Conservation (phyloP, 2,329 filamentous ascomycete species). For the Cladosporium phlei region DNA sequence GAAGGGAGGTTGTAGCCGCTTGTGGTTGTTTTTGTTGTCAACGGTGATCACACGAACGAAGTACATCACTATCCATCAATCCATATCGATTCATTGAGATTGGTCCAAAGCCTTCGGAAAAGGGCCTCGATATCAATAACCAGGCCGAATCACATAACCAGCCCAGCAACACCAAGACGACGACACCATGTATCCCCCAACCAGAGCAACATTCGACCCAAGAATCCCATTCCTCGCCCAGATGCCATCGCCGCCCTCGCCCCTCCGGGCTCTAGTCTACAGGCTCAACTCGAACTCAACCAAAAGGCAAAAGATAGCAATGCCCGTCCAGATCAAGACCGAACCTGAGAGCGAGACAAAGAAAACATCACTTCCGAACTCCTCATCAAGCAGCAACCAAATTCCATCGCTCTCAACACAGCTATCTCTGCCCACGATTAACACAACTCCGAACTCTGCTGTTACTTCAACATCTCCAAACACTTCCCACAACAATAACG, state of each 20-base stretch:
- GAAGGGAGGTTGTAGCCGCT: constrained; percentile 15
- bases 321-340: not conserved
- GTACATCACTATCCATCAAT: not conserved
- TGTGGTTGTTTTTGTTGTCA: too few relatives aligned
- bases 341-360: not conserved
- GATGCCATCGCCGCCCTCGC: constrained; percentile 1
- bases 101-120: not conserved
- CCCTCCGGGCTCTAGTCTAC: not conserved
- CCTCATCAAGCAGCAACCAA: not conserved
- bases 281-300: constrained; percentile 2
- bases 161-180: not conserved
- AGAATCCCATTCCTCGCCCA: not conserved
- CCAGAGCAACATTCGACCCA: not conserved
- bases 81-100: not conserved
- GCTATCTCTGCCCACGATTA: not conserved
- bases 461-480: not conserved
- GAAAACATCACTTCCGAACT: not conserved
- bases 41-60: not conserved
- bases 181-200: not conserved
- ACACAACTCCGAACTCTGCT: not conserved
- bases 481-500: not conserved
- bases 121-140: not conserved
- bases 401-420: too few relatives aligned
- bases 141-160: not conserved
- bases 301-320: not conserved